phyloP scores from a whole-genome alignment of 2,329 filamentous ascomycete species.

The Talaromyces islandicus region DNA sequence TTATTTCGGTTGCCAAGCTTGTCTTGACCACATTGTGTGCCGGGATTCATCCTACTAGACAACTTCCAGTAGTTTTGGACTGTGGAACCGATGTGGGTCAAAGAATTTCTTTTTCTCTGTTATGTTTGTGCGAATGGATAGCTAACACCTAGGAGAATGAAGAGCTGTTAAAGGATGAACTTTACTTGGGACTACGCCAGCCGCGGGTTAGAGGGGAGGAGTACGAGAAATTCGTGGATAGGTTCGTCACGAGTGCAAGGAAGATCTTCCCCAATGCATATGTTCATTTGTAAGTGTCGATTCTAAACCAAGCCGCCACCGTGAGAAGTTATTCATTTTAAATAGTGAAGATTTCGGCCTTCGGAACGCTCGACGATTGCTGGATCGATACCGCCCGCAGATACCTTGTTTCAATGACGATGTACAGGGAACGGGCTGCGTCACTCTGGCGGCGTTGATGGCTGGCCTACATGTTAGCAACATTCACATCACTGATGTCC shows the following conservation, averaged over 20 bases:
- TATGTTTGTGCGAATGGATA: background rate
- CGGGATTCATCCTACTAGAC: conserved; percentile 74
- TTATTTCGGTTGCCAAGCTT: conserved; percentile 80
- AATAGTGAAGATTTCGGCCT: conserved; percentile 71
- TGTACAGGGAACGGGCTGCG: conserved; percentile 81
- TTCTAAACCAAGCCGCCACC: background rate
- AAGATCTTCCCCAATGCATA: conserved; percentile 72
- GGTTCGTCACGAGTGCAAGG: conserved; percentile 62
- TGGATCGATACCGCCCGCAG: conserved; percentile 67
- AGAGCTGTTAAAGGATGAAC: conserved; percentile 63
- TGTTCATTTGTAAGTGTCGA: conserved; percentile 61
- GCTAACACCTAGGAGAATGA: conserved; percentile 51
- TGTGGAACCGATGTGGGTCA: conserved; percentile 65
- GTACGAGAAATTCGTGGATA: conserved; percentile 73
- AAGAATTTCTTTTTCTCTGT: background rate
- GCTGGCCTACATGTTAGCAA: conserved; percentile 65
- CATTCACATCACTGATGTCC: conserved; percentile 60
- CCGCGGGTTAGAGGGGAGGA: conserved; percentile 61
- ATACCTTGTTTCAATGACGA: conserved; percentile 89
- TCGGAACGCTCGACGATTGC: conserved; percentile 65
- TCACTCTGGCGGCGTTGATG: conserved; percentile 77
- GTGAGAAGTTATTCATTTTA: background rate
- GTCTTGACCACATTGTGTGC: conserved; percentile 78
- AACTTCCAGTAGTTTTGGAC: conserved; percentile 75
- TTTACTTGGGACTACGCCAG: conserved; percentile 71